Percentiles rank a stretch among this genome's conserved stretches.
Evolutionary conservation across 768 basidiomycete species (phyloP).

Genomic region (Cyclocybe cylindracea): DNA sequence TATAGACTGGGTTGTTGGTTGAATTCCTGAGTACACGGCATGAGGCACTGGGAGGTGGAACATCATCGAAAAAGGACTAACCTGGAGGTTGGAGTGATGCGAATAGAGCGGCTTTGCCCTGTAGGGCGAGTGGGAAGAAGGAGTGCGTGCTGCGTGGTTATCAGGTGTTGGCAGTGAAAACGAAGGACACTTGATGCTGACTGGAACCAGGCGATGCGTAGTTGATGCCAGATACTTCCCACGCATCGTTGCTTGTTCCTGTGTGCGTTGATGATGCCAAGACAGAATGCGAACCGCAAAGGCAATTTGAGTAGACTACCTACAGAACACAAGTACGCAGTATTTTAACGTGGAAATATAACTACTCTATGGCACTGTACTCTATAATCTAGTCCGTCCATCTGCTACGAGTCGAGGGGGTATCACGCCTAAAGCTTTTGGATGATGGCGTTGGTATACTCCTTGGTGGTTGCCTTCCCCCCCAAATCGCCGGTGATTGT

Average conservation of each 20-base stretch:
- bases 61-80: conserved; percentile 29
- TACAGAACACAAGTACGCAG: conserved; percentile 3
- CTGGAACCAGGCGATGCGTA: conserved; percentile 25
- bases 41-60: conserved; percentile 10
- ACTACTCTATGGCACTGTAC: conserved; percentile 8
- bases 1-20: conserved; percentile 15
- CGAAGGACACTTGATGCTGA: conserved; percentile 47
- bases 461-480: conserved; percentile 85
- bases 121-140: conserved; percentile 82
- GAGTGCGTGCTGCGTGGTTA: conserved; percentile 47
- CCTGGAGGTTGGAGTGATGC: conserved; percentile 44
- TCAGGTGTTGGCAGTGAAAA: conserved; percentile 48
- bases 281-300: not conserved
- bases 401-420: conserved; percentile 17
- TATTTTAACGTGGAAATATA: not conserved
- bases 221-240: conserved; percentile 36
- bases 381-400: conserved; percentile 17
- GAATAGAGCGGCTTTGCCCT: conserved; percentile 78
- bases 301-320: not conserved
- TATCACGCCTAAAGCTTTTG: conserved; percentile 50
- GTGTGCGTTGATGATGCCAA: conserved; percentile 9
- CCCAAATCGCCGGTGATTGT: conserved; percentile 94
- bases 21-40: conserved; percentile 6
- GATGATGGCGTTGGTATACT: conserved; percentile 91
- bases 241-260: conserved; percentile 30